Evolutionary conservation across 306 rosid genomes (phyloP), one percentile per base, ranked within the genome.

Genomic region (Quercus parvula): DNA sequence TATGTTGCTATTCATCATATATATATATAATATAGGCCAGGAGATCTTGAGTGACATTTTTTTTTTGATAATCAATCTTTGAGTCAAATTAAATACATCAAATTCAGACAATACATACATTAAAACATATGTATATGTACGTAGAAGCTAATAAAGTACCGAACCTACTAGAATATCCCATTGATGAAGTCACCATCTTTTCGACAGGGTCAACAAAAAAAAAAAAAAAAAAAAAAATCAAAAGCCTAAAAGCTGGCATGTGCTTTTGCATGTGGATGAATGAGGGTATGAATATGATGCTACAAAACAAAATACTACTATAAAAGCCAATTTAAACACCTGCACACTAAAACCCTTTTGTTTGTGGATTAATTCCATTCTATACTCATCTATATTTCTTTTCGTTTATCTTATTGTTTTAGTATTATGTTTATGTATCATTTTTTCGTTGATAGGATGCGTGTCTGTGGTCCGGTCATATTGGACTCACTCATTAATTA

Each of bases 181-280:
- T 13, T 12, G 69, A 12, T 27, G 25, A 27, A 62, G 9, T 14
- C 8, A 27, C n/a, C 19, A 27, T 13, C 69, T 62, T 13, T 62
- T 41, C 46, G 46, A 8, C 0, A 41, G 46, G 5, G 38, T 12
- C 14, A 22, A 62, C 27, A 24, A 15, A 18, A 11, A 33, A 6
- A 54, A 24, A 24, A 24, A 24, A 24, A 24, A 24, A 24, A 24
- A 24, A 1, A 0, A 15, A 12, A 54, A 70, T 15, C 20, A 44
- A 25, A 56, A 38, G 10, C 49, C 67, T 38, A 70, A 78, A 52
- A 41, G 59, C 58, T 70, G 24, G 44, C 77, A 79, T 71, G 82
- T 71, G 66, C 76, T 46, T 58, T 28, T 59, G 77, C 82, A 71
- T 71, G 72, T 49, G 82, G 72, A 35, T 2, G 54, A 46, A 35